Evolutionary conservation across 371 early-diverging fungal genomes (phyloP).

Genomic region (Mortierella sp.): DNA sequence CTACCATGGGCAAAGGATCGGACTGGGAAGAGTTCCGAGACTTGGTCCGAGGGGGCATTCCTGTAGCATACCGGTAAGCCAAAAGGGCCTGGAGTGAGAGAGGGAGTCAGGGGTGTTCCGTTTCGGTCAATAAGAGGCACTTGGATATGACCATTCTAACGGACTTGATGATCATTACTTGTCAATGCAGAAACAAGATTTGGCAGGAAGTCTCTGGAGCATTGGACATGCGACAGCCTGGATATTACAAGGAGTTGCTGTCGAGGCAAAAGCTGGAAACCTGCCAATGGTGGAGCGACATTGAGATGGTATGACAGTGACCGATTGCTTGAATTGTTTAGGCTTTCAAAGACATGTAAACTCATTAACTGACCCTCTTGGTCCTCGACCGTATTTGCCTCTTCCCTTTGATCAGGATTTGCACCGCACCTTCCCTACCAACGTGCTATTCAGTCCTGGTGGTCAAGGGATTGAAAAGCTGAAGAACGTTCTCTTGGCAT

Average conservation of each 20-base stretch:
- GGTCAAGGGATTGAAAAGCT: conserved; percentile 53
- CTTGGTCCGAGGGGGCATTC: conserved; percentile 53
- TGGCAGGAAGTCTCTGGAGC: conserved; percentile 57
- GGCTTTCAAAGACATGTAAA: no score
- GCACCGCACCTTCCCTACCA: conserved; percentile 55
- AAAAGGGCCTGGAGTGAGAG: neutral
- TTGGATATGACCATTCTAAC: no score
- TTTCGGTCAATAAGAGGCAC: no score
- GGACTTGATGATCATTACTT: no score
- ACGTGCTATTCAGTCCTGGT: conserved; percentile 50
- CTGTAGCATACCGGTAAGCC: conserved; percentile 46
- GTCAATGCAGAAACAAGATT: conserved; percentile 53
- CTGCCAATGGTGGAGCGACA: conserved; percentile 51
- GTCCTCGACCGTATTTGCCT: no score
- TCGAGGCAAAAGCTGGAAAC: conserved; percentile 21
- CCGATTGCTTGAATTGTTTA: no score
- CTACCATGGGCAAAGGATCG: conserved; percentile 46
- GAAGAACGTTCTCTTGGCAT: conserved; percentile 52
- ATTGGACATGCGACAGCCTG: conserved; percentile 42
- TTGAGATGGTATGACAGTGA: conserved; percentile 54
- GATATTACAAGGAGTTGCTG: conserved; percentile 50
- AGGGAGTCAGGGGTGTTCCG: no score
- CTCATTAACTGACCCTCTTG: no score
- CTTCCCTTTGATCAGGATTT: no score
- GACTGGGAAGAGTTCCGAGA: conserved; percentile 53